Base-by-base conservation (phyloP, 768 basidiomycete genomes). In the Psilocybe tampanensis region DNA sequence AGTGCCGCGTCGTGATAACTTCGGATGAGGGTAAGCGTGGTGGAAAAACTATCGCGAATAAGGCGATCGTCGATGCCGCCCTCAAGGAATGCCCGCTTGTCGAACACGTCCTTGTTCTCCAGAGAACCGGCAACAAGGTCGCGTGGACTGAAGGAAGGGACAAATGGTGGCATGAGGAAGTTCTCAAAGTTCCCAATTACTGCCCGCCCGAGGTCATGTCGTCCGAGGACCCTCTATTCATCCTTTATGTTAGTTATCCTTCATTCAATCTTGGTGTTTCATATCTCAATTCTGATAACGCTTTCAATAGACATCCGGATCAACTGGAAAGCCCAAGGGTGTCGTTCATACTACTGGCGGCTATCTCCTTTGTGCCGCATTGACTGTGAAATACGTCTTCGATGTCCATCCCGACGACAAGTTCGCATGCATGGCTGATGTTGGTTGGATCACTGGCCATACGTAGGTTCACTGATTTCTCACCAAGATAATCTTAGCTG, bases 381-480 rank as follows among this genome's bases (percentile, higher is more conserved):
- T 98, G 57, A 95, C 96, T 22, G 86, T 97, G 72, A 97, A 98
- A 76, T 98, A 96, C 72, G 93, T 97, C 60, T 99, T 98, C 69
- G 96, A 99, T 70, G 85, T 98, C 19, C 96, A 99, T 72, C 87
- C 90, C n/a, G 94, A 92, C 58, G 96, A 98, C 76, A 87, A 82
- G 63, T 98, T 95, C 71, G 97, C 89, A 1, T 98, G 96, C 79
- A 95, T 98, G 95, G 96, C 96, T 55, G 96, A 99, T 68, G 83
- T 99, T 51, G 96, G 96, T 65, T 98, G 96, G 96, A 96, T 98
- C 76, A 98, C 96, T 2, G 95, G 95, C 17, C 94, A 97, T 75
- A 92, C 91, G 75, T 92, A 64, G 54, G 78, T 69, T 12, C 45
- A 17, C 47, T 42, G 29, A 43, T 47, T 22, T 42, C 47, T 32